Evolutionary conservation across 495 filamentous ascomycete genomes (phyloP), one percentile per base, ranked within the genome.

Genomic region (Hypoxylon cercidicola): DNA sequence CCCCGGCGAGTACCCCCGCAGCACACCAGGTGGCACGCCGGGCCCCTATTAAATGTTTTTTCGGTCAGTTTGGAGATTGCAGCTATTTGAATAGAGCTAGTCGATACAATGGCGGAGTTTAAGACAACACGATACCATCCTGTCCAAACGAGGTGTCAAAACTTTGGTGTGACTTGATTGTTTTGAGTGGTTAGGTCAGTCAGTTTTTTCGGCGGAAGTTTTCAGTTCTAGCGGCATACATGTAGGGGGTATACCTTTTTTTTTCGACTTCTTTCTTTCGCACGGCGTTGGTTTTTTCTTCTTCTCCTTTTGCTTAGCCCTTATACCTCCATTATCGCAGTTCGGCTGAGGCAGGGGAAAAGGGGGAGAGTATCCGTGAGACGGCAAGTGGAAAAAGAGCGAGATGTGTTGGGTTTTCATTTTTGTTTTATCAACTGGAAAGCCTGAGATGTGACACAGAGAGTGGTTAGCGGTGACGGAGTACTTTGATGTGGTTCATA

Each of bases 1-100:
- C 1, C 85, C 85, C 8, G 85, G 85, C 10, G 80, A 85, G 64
- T 88, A 81, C 64, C 85, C 85, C 1, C 79, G 76, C 37, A 71
- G 69, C 13, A 72, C 74, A 1, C 64, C 52, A 4, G 52, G 60
- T 4, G 37, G 13, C 0, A 71, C 62, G 2, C 71, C 65, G 3
- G 44, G 63, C 0, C 45, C 62, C 20, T 69, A 56, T 32, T 71
- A 59, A 30, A 39, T 21, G 5, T 8, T 45, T 35, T 43, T 40
- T 12, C 39, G 6, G 7, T 13, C 13, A 30, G 23, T 7, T 3
- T 7, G 7, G 7, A 28, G 25, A 28, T 28, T 3, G 25, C 7
- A 7, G 25, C 25, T 28, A 28, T 28, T 7, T 28, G 7, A 28
- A 28, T 28, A 28, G 25, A 28, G 25, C 25, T 28, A 28, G n/a